A percentile compares a stretch with the other conserved stretches of the same genome.
Conservation (phyloP, 139 green algal species). For the Microglena sp. region DNA sequence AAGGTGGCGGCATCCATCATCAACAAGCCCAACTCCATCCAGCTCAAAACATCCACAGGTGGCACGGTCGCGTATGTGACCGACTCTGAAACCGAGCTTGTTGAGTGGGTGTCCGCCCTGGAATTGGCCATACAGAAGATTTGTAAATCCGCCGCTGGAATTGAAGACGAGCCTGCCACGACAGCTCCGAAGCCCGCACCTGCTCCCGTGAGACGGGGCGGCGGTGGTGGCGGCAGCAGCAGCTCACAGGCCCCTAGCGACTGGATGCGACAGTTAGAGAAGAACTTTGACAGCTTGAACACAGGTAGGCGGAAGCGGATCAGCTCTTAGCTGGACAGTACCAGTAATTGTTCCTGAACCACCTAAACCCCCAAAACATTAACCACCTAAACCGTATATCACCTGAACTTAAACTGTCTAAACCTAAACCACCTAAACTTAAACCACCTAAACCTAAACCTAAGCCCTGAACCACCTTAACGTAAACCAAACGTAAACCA, state of each 20-base stretch:
- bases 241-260: slow-evolving; percentile 5
- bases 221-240: slow-evolving; percentile 7
- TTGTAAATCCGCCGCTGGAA: slow-evolving; percentile 49
- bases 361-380: too few relatives aligned
- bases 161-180: slow-evolving; percentile 41
- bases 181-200: not conserved
- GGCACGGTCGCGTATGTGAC: slow-evolving; percentile 60
- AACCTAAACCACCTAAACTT: too few relatives aligned
- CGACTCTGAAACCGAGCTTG: slow-evolving; percentile 78
- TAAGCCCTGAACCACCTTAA: too few relatives aligned
- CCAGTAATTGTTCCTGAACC: too few relatives aligned
- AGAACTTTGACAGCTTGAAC: slow-evolving; percentile 23
- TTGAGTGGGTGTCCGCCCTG: slow-evolving; percentile 81
- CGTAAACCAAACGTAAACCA: too few relatives aligned
- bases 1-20: slow-evolving; percentile 39
- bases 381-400: too few relatives aligned
- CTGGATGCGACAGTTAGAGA: slow-evolving; percentile 22
- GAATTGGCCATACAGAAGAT: slow-evolving; percentile 61
- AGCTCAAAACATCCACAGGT: slow-evolving; percentile 61
- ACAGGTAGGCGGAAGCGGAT: too few relatives aligned
- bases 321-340: too few relatives aligned
- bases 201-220: not conserved
- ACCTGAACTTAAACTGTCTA: too few relatives aligned
- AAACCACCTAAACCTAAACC: too few relatives aligned
- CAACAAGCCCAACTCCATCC: slow-evolving; percentile 63